Percentiles rank a stretch among this genome's conserved stretches.
Evolutionary conservation across 2,329 filamentous ascomycete genomes (phyloP).

Genomic region (Bipolaris cookei): DNA sequence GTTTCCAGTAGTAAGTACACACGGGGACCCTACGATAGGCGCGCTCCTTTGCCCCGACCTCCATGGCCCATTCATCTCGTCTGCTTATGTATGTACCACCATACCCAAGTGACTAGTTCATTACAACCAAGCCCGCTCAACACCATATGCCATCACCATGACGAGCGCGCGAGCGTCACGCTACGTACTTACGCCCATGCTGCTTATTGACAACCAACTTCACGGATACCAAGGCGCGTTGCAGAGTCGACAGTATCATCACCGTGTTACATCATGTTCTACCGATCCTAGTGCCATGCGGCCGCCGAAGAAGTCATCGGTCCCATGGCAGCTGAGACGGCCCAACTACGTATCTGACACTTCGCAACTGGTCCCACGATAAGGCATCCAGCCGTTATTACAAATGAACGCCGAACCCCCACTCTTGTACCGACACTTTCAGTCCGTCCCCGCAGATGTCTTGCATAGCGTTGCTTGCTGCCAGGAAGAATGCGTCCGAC

Average conservation of each 20-base stretch:
- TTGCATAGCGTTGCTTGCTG: not conserved
- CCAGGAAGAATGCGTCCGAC: not conserved
- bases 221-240: not conserved
- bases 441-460: not conserved
- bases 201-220: not conserved
- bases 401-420: not conserved
- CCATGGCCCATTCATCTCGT: not conserved
- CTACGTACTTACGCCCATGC: not conserved
- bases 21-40: not conserved
- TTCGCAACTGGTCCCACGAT: not conserved
- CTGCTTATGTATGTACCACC: not conserved
- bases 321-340: not conserved
- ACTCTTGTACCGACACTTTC: not conserved
- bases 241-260: not conserved
- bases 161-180: not conserved
- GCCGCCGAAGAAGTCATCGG: not conserved
- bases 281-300: not conserved
- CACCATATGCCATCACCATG: constrained; percentile 1
- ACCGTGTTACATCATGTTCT: not conserved
- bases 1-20: not conserved
- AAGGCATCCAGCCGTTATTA: constrained; percentile 1
- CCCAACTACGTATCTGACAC: too few relatives aligned
- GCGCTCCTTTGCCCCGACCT: not conserved
- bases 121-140: not conserved
- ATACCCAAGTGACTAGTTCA: not conserved